Base-by-base conservation (phyloP, 352 stramenopile genomes). In the Phytophthora podocarpi region DNA sequence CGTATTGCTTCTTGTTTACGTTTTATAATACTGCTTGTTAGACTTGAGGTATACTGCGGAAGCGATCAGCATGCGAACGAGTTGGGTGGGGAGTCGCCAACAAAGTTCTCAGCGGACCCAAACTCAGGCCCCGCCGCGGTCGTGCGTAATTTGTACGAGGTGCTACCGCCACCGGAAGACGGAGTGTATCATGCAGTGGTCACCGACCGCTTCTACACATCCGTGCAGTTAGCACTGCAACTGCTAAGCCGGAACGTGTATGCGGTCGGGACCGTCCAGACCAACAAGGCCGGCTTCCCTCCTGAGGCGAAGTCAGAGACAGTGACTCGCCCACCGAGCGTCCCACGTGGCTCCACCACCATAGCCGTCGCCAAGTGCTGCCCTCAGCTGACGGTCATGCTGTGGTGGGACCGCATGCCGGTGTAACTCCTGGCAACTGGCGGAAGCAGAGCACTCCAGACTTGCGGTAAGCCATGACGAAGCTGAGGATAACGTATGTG, bases 141-240 rank as follows among this genome's bases (percentile, higher is more conserved):
- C 1, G 16, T 69, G 0, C 45, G 60, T 0, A 69, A 59, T 21
- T 39, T 69, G 1, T 1, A 45, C 2, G 13, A 50, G 1, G 51
- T 69, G 7, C 10, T 69, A 3, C 37, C 45, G 0, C 8, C 10
- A 11, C 7, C 3, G 4, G 0, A 47, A 15, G 20, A 41, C 1
- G 60, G 60, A 0, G 16, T 59, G 1, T 57, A 30, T 4, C 37
- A 64, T 7, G 41, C 40, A 2, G 52, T 70, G 0, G 52, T 57
- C 3, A 64, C 46, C 4, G 47, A 70, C 41, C 30, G 54, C 1
- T 65, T 70, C 15, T 70, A 70, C 27, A 61, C 47, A 2, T 65
- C 61, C 0, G 20, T 65, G 27, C 53, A 64, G 35, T 41, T 70
- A 2, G 41, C 62, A 0, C 7, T 65, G 1, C 54, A 59, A 40